Percentiles rank a stretch among this genome's conserved stretches.
These are phyloP conservation scores for Zygotorulaspora florentina DNA, from an alignment of 805 yeast genomes.

Conservation along the genomic window DNA sequence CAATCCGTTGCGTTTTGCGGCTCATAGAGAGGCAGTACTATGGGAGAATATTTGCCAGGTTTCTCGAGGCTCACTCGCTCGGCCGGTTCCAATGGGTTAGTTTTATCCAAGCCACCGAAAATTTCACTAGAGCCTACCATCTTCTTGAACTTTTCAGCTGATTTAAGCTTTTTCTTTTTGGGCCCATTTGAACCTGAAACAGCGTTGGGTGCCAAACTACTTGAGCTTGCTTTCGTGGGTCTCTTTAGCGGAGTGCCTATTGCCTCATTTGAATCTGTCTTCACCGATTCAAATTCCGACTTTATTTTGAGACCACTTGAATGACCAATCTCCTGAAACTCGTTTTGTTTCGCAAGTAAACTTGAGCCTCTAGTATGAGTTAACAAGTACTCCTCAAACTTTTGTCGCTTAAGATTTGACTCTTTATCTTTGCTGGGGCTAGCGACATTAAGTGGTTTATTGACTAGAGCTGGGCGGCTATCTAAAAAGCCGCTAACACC, in stretches of 20 bases:
- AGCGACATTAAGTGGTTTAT: conserved; percentile 14
- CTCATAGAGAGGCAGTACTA: conserved; percentile 8
- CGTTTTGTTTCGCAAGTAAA: neutral
- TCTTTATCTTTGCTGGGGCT: conserved; percentile 5
- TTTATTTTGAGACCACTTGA: neutral
- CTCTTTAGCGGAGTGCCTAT: conserved; percentile 4
- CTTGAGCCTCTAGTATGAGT: conserved; percentile 3
- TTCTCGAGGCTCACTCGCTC: neutral
- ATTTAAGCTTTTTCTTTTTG: conserved; percentile 9
- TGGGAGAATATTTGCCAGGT: conserved; percentile 12
- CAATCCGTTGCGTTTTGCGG: neutral
- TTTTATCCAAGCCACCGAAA: neutral
- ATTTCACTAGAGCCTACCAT: neutral
- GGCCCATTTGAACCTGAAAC: neutral
- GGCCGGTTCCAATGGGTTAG: too few relatives aligned
- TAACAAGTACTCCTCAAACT: conserved; percentile 13
- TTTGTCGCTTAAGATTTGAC: conserved; percentile 7
- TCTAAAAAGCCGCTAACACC: neutral
- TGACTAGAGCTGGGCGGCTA: conserved; percentile 24
- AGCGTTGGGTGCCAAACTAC: neutral
- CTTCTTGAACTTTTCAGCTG: conserved; percentile 8
- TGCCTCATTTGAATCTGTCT: neutral
- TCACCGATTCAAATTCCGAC: conserved; percentile 2
- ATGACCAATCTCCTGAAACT: neutral
- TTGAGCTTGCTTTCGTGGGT: neutral